These are phyloP conservation scores for Colletotrichum graminicola DNA, from an alignment of 2,329 filamentous ascomycete genomes.

Conservation along the genomic window DNA sequence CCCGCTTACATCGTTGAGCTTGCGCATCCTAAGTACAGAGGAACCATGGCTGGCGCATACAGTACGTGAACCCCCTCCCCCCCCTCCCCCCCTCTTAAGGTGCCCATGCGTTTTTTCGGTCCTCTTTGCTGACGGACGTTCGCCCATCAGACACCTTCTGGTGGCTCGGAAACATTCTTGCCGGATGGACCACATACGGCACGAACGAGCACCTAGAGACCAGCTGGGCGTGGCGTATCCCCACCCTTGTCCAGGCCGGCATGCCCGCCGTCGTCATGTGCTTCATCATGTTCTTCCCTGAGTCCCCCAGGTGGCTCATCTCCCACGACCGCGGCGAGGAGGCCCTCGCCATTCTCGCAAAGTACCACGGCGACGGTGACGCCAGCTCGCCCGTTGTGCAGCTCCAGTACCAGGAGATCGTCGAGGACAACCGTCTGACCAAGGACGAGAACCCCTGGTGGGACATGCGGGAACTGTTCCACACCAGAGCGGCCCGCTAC, in stretches of 20 bases:
- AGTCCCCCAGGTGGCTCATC: conserved; percentile 81
- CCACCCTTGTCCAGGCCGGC: conserved; percentile 65
- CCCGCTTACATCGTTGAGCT: conserved; percentile 74
- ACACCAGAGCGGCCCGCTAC: conserved; percentile 61
- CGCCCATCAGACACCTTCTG: conserved; percentile 54
- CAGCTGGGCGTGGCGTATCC: conserved; percentile 69
- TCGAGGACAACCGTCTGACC: conserved; percentile 61
- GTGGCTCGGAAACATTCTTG: conserved; percentile 58
- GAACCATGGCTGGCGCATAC: conserved; percentile 63
- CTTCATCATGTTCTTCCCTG: conserved; percentile 78
- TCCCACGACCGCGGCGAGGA: conserved; percentile 67
- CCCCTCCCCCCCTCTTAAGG: conserved; percentile 56
- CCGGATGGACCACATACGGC: conserved; percentile 57
- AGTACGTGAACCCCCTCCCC: conserved; percentile 55
- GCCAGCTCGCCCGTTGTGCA: conserved; percentile 64
- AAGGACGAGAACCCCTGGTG: conserved; percentile 70
- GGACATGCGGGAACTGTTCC: conserved; percentile 68
- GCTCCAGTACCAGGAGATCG: conserved; percentile 68
- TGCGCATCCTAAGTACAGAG: conserved; percentile 72
- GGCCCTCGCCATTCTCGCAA: conserved; percentile 66
- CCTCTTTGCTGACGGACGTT: background rate
- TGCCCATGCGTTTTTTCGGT: conserved; percentile 35
- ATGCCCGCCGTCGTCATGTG: conserved; percentile 58
- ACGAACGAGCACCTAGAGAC: conserved; percentile 46
- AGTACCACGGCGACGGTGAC: conserved; percentile 71